Evolutionary conservation across 306 rosid species (phyloP).

Genomic region (Mimosa pudica): DNA sequence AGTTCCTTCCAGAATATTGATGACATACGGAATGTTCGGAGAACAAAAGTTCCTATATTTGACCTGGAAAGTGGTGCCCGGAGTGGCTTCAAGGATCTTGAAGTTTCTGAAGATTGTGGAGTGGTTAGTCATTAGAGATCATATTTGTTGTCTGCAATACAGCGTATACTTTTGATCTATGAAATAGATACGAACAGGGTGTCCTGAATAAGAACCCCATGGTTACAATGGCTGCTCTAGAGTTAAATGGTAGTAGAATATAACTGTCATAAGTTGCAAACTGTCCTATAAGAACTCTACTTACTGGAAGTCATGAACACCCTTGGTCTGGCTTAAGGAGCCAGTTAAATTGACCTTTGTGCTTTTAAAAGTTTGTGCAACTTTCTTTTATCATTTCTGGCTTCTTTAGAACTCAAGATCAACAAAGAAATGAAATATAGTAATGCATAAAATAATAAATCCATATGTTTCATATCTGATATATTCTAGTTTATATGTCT

Average conservation of each 20-base stretch:
- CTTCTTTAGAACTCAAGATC: conserved; percentile 30
- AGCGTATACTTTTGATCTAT: conserved; percentile 10
- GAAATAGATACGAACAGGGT: neutral
- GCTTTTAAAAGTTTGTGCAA: conserved; percentile 19
- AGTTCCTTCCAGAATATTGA: conserved; percentile 76
- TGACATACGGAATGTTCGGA: conserved; percentile 79
- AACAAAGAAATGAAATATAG: conserved; percentile 12
- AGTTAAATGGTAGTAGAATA: conserved; percentile 24
- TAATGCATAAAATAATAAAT: conserved; percentile 19
- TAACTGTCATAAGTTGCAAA: conserved; percentile 29
- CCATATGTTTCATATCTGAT: conserved; percentile 17
- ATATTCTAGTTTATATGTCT: conserved; percentile 18
- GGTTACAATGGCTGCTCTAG: conserved; percentile 9
- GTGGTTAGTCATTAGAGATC: conserved; percentile 71
- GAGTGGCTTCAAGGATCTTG: conserved; percentile 91
- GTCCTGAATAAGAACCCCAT: neutral
- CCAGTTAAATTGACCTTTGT: conserved; percentile 14
- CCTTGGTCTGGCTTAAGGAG: conserved; percentile 18
- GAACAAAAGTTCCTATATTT: conserved; percentile 91
- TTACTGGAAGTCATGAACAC: conserved; percentile 9
- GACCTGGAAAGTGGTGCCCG: conserved; percentile 95
- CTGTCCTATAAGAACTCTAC: conserved; percentile 16
- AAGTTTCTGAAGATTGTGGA: conserved; percentile 99
- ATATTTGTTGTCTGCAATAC: conserved; percentile 19
- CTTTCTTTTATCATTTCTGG: conserved; percentile 16